These are phyloP conservation scores for Silene noctiflora DNA, from an alignment of 179 eudicot genomes.

Conservation along the genomic window DNA sequence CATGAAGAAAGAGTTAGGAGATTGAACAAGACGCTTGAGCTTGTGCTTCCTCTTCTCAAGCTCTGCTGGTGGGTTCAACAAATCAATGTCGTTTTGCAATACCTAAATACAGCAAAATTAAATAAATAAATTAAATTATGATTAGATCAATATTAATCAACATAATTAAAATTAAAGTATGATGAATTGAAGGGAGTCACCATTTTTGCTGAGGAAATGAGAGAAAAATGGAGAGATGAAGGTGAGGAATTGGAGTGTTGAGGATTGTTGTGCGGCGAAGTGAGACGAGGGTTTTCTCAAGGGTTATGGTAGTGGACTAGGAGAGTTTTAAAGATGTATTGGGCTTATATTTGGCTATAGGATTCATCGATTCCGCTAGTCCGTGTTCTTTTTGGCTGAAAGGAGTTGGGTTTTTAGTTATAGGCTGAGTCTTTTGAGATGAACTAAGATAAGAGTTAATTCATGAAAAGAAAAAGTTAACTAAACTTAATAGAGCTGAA, in stretches of 20 bases:
- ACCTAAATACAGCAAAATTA: constrained; percentile 22
- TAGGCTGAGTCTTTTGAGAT: too few species aligned
- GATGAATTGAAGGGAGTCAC: neutral
- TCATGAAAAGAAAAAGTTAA: too few species aligned
- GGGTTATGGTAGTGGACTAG: neutral
- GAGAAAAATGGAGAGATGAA: neutral
- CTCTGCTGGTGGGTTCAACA: constrained; percentile 46
- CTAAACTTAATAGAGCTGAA: too few species aligned
- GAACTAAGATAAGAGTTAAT: too few species aligned
- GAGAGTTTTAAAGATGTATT: too few species aligned
- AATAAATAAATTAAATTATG: neutral
- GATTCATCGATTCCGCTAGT: too few species aligned
- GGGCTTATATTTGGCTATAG: neutral
- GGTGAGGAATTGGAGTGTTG: neutral
- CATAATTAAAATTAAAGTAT: neutral
- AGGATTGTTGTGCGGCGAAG: constrained; percentile 8
- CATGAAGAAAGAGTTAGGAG: constrained; percentile 41
- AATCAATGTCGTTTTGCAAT: constrained; percentile 43
- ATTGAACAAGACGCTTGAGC: constrained; percentile 49
- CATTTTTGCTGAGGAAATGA: constrained; percentile 16
- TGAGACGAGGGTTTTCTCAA: neutral
- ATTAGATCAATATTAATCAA: neutral
- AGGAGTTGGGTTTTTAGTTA: too few species aligned
- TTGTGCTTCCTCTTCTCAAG: constrained; percentile 52
- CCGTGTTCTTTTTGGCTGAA: too few species aligned